Percentiles rank a stretch among this genome's conserved stretches.
These are phyloP conservation scores for Neodidymelliopsis sp. DNA, from an alignment of 2,329 filamentous ascomycete species.

Conservation along the genomic window DNA sequence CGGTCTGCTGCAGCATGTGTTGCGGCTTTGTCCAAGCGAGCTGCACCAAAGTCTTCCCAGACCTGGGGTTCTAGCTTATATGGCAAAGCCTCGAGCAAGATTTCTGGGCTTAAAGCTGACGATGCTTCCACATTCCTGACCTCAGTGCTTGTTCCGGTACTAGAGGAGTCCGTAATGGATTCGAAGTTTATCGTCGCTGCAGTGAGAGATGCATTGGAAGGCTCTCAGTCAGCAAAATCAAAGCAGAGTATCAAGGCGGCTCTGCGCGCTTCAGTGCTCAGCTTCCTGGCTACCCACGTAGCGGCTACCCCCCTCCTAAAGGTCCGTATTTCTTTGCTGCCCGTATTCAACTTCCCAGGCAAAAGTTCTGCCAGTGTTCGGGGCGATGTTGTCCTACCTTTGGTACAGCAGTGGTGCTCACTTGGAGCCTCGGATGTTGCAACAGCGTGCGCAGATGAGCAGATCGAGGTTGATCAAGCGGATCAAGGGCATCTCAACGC, in stretches of 20 bases:
- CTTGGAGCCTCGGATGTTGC: constrained; percentile 61
- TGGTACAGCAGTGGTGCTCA: constrained; percentile 73
- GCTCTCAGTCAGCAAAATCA: constrained; percentile 48
- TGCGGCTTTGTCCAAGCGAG: constrained; percentile 30
- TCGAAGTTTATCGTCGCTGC: constrained; percentile 71
- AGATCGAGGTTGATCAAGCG: constrained; percentile 56
- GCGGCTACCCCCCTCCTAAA: constrained; percentile 71
- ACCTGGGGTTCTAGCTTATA: constrained; percentile 62
- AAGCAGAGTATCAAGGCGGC: constrained; percentile 62
- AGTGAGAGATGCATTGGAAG: constrained; percentile 68
- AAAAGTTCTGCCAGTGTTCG: constrained; percentile 77
- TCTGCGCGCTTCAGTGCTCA: constrained; percentile 69
- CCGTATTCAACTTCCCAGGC: constrained; percentile 72
- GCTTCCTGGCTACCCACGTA: constrained; percentile 77
- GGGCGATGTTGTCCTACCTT: constrained; percentile 77
- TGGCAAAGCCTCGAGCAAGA: constrained; percentile 56
- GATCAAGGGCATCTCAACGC: constrained; percentile 62
- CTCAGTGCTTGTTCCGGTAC: constrained; percentile 71
- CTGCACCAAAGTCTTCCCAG: constrained; percentile 20
- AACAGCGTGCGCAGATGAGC: constrained; percentile 58
- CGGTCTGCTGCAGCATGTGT: constrained; percentile 75
- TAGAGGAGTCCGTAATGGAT: constrained; percentile 90
- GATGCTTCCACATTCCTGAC: constrained; percentile 63
- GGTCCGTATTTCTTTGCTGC: constrained; percentile 76
- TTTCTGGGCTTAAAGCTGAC: constrained; percentile 69